Evolutionary conservation across 192 early-diverging fungal species (phyloP).

Genomic region (Coemansia sp.): DNA sequence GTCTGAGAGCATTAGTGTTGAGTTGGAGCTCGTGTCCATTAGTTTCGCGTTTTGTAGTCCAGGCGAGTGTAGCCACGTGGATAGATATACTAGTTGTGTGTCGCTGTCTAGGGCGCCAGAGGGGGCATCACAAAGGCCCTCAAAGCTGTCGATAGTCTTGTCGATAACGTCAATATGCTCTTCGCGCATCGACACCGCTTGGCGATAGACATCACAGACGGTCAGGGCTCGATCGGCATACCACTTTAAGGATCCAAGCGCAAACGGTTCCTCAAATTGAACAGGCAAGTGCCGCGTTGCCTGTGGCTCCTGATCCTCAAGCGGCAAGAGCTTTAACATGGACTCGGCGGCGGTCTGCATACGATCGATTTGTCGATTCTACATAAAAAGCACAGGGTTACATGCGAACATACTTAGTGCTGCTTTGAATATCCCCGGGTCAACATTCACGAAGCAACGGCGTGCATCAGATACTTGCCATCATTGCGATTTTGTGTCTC

Average conservation of each 20-base stretch:
- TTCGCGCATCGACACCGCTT: conserved; percentile 16
- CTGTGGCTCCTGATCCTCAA: background rate
- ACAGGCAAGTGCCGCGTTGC: background rate
- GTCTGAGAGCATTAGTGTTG: conserved; percentile 26
- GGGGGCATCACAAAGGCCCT: conserved; percentile 8
- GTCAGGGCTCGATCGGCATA: conserved; percentile 22
- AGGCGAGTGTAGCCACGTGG: conserved; percentile 35
- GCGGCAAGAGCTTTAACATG: conserved; percentile 12
- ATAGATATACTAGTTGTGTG: conserved; percentile 29
- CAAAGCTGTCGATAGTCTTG: conserved; percentile 14
- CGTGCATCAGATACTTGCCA: background rate
- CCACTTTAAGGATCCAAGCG: conserved; percentile 11
- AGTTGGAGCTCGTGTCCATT: background rate
- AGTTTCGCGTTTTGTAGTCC: conserved; percentile 30
- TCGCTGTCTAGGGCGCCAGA: conserved; percentile 30
- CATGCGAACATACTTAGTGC: background rate
- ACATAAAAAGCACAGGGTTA: background rate
- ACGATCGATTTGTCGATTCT: conserved; percentile 22
- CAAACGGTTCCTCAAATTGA: conserved; percentile 13
- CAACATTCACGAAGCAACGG: background rate
- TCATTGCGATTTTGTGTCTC: conserved; percentile 17
- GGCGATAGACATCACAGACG: conserved; percentile 13
- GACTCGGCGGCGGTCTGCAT: conserved; percentile 21
- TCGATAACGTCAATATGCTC: conserved; percentile 23
- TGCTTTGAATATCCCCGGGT: background rate